Conservation (phyloP, 2,329 filamentous ascomycete species). For the Trichoderma sp. region DNA sequence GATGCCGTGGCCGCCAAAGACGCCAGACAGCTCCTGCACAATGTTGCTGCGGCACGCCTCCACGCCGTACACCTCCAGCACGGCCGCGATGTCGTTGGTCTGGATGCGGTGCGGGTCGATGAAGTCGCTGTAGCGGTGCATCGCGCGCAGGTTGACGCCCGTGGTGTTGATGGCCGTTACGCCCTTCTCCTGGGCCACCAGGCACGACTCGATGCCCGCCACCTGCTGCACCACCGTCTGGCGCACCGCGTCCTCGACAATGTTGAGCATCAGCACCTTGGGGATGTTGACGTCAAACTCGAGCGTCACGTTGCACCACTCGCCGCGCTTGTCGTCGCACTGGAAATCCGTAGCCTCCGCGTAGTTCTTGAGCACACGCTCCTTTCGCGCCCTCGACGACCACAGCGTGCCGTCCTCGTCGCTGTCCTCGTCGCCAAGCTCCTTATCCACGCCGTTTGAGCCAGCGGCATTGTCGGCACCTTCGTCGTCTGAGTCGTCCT, state of each 20-base stretch:
- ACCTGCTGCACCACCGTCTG: constrained; percentile 88
- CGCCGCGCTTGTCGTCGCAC: constrained; percentile 75
- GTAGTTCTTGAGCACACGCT: constrained; percentile 66
- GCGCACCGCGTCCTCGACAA: constrained; percentile 80
- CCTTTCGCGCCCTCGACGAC: constrained; percentile 58
- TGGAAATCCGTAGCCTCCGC: constrained; percentile 74
- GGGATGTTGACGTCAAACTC: constrained; percentile 79
- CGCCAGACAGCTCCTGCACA: constrained; percentile 79
- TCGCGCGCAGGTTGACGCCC: constrained; percentile 86
- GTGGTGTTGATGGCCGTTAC: constrained; percentile 71
- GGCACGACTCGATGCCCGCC: constrained; percentile 72
- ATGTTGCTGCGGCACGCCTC: constrained; percentile 90
- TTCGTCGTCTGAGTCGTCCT: constrained; percentile 59
- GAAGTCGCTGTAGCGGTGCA: constrained; percentile 84
- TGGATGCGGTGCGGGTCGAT: constrained; percentile 85
- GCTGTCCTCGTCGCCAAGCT: constrained; percentile 45
- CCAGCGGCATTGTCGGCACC: background rate
- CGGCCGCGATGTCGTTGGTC: constrained; percentile 90
- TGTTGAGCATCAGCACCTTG: constrained; percentile 89
- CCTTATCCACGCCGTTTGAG: constrained; percentile 52
- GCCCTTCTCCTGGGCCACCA: constrained; percentile 64
- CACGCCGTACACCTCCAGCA: constrained; percentile 85
- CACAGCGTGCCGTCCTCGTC: constrained; percentile 44
- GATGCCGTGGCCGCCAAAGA: constrained; percentile 92
- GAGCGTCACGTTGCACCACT: constrained; percentile 79